These are phyloP conservation scores for Cercophora scortea DNA, from an alignment of 495 filamentous ascomycete genomes.

Conservation along the genomic window DNA sequence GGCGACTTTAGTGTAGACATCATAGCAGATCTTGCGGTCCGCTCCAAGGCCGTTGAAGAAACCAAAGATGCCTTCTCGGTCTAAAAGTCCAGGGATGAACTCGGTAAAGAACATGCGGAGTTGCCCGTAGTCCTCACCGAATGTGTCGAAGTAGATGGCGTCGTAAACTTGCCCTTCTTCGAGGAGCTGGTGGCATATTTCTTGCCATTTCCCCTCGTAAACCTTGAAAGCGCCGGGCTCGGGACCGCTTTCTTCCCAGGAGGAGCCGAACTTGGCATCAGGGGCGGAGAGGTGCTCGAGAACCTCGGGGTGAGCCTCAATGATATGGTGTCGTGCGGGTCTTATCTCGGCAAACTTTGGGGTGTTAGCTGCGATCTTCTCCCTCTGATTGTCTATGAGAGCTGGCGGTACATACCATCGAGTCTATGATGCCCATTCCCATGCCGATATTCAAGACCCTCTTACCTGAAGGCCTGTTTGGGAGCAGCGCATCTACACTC, in stretches of 20 bases:
- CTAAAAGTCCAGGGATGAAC: conserved; percentile 70
- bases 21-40: conserved; percentile 85
- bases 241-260: conserved; percentile 34
- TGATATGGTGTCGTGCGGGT: conserved; percentile 69
- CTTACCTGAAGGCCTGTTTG: conserved; percentile 41
- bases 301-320: conserved; percentile 86
- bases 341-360: conserved; percentile 53
- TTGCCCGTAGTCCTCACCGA: conserved; percentile 84
- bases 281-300: conserved; percentile 53
- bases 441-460: conserved; percentile 87
- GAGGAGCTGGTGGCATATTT: conserved; percentile 64
- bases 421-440: conserved; percentile 93
- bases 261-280: conserved; percentile 34
- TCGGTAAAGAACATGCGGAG: conserved; percentile 85
- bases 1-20: conserved; percentile 87
- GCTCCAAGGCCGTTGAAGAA: conserved; percentile 97
- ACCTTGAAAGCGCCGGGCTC: conserved; percentile 37
- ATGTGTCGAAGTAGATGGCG: conserved; percentile 96
- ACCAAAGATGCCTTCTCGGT: conserved; percentile 66
- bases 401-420: conserved; percentile 26
- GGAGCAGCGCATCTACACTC: conserved; percentile 48
- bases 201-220: conserved; percentile 68
- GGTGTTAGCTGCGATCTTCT: no score
- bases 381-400: no score
- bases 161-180: conserved; percentile 69